phyloP scores from a whole-genome alignment of 2,329 filamentous ascomycete species.

The Achaetomium macrosporum region DNA sequence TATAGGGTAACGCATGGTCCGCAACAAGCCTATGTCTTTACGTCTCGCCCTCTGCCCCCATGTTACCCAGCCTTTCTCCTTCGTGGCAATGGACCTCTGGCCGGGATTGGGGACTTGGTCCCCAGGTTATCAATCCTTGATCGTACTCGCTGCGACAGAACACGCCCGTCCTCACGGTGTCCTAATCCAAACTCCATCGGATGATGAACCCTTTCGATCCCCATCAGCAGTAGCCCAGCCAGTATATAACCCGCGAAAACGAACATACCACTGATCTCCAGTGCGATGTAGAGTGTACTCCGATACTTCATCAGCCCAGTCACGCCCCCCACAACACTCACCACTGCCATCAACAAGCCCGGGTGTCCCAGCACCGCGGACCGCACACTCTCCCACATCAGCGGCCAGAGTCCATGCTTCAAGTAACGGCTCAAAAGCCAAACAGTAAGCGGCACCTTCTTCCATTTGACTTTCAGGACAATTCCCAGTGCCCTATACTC shows the following conservation, averaged over 20 bases:
- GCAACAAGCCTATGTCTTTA: too few species aligned
- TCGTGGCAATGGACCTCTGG: too few species aligned
- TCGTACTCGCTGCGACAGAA: too few species aligned
- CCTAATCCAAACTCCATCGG: too few species aligned
- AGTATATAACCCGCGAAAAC: slow-evolving; percentile 19
- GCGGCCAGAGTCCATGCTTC: slow-evolving; percentile 15
- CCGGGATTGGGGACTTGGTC: too few species aligned
- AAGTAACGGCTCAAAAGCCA: slow-evolving; percentile 15
- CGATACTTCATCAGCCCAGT: slow-evolving; percentile 29
- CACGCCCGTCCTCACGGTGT: too few species aligned
- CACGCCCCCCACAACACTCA: slow-evolving; percentile 11
- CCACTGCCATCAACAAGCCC: slow-evolving; percentile 19
- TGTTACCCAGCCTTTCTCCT: too few species aligned
- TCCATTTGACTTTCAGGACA: slow-evolving; percentile 13
- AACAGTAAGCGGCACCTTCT: slow-evolving; percentile 10
- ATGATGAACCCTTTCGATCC: too few species aligned
- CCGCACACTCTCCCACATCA: slow-evolving; percentile 4
- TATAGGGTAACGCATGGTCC: too few species aligned
- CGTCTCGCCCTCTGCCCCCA: too few species aligned
- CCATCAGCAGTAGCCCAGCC: too few species aligned
- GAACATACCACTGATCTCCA: slow-evolving; percentile 35
- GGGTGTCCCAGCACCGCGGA: slow-evolving; percentile 16
- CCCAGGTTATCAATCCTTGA: too few species aligned
- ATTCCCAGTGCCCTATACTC: slow-evolving; percentile 12
- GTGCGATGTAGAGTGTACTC: slow-evolving; percentile 34